Evolutionary conservation across 1,284 basidiomycete species (phyloP).

Genomic region (Mrakiaceae sp.): DNA sequence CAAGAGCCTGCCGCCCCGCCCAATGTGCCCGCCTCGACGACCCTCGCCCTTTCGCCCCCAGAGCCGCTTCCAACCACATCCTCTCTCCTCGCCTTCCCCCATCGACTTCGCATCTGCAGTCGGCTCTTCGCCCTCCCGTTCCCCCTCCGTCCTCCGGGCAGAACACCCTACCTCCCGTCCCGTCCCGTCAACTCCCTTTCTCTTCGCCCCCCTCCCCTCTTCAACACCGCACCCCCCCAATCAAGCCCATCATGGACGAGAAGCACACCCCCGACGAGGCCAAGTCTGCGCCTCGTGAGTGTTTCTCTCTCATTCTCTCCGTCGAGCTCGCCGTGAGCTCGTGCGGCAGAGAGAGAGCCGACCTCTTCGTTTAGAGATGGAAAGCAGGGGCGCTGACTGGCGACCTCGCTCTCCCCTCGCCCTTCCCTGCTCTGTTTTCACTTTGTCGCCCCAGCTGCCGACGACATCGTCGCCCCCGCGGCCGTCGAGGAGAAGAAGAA

Average conservation of each 20-base stretch:
- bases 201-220: conserved; percentile 11
- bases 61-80: too few relatives aligned
- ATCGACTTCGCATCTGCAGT: too few relatives aligned
- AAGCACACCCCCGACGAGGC: conserved; percentile 28
- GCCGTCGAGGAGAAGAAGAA: conserved; percentile 50
- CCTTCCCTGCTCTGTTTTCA: not conserved
- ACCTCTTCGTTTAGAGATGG: not conserved
- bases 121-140: too few relatives aligned
- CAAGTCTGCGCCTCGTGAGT: conserved; percentile 31
- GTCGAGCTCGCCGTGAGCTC: not conserved
- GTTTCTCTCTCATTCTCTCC: not conserved
- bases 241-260: conserved; percentile 28
- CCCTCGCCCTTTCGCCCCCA: too few relatives aligned
- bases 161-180: too few relatives aligned
- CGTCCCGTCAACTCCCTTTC: conserved; percentile 8
- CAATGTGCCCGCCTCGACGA: too few relatives aligned
- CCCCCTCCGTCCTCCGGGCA: too few relatives aligned
- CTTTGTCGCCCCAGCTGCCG: conserved; percentile 4
- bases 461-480: conserved; percentile 2
- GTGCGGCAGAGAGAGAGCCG: not conserved
- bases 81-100: too few relatives aligned
- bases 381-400: not conserved
- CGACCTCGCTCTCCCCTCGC: not conserved
- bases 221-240: conserved; percentile 12
- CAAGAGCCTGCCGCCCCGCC: too few relatives aligned